phyloP scores from a whole-genome alignment of 495 filamentous ascomycete genomes.

The Rhypophila decipiens region DNA sequence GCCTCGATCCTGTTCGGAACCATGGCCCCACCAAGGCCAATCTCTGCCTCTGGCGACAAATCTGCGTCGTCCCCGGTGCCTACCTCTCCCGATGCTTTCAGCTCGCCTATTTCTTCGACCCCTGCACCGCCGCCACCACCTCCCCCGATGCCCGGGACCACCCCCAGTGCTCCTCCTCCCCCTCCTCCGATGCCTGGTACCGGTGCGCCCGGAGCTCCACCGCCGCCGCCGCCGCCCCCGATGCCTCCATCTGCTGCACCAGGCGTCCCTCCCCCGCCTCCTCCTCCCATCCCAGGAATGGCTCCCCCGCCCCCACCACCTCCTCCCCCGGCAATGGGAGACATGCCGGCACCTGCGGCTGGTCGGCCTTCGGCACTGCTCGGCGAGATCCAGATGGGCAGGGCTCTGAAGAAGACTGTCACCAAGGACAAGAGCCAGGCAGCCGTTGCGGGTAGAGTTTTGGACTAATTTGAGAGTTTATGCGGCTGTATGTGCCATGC shows the following conservation, averaged over 20 bases:
- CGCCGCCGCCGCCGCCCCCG: slow-evolving; percentile 47
- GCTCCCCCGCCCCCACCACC: slow-evolving; percentile 46
- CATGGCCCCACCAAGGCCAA: slow-evolving; percentile 88
- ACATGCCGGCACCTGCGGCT: slow-evolving; percentile 27
- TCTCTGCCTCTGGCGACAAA: slow-evolving; percentile 75
- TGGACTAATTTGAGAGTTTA: slow-evolving; percentile 30
- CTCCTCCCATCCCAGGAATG: slow-evolving; percentile 46
- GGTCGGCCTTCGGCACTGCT: slow-evolving; percentile 55
- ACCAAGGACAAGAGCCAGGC: slow-evolving; percentile 78
- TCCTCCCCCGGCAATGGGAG: slow-evolving; percentile 40
- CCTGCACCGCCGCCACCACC: slow-evolving; percentile 30
- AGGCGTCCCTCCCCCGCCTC: slow-evolving; percentile 37
- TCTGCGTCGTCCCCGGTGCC: slow-evolving; percentile 40
- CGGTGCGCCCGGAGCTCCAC: slow-evolving; percentile 28
- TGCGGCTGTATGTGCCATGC: slow-evolving; percentile 12
- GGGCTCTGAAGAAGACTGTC: slow-evolving; percentile 67
- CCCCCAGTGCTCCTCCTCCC: slow-evolving; percentile 41
- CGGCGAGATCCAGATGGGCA: slow-evolving; percentile 75
- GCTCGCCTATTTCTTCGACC: slow-evolving; percentile 27
- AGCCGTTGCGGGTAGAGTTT: slow-evolving; percentile 63
- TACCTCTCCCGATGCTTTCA: slow-evolving; percentile 28
- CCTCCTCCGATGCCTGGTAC: slow-evolving; percentile 40
- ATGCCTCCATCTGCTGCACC: slow-evolving; percentile 36
- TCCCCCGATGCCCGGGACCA: slow-evolving; percentile 28
- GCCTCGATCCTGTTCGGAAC: slow-evolving; percentile 93